Evolutionary conservation across 768 basidiomycete species (phyloP).

Genomic region (Pleurotus ostreatus): DNA sequence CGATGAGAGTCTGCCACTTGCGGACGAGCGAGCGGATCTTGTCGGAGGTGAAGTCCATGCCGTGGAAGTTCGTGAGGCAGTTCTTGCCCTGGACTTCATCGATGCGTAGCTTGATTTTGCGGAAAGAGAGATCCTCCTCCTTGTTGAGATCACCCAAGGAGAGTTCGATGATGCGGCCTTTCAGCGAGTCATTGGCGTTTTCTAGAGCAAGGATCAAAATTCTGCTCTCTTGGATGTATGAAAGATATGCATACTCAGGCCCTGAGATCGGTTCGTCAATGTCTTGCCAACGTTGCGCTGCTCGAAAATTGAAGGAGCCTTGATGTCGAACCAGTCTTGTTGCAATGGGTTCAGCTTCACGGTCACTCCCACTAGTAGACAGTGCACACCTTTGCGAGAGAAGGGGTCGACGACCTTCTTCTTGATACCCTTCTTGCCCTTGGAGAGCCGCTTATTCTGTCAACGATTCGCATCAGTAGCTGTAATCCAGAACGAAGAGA

Average conservation of each 20-base stretch:
- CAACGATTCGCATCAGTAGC: background rate
- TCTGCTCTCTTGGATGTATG: too few relatives aligned
- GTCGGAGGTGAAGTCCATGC: constrained; percentile 99
- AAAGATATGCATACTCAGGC: constrained; percentile 69
- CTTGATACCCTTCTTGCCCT: constrained; percentile 99
- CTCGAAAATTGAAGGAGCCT: constrained; percentile 98
- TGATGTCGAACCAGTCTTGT: constrained; percentile 99
- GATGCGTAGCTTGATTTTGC: constrained; percentile 98
- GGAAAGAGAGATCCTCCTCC: constrained; percentile 99
- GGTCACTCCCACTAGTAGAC: background rate
- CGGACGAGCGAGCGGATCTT: constrained; percentile 99
- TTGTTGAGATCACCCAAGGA: constrained; percentile 98
- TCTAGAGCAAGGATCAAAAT: constrained; percentile 41
- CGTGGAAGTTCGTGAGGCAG: constrained; percentile 99
- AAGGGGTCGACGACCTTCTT: constrained; percentile 99
- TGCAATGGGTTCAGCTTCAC: background rate
- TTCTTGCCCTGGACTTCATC: constrained; percentile 98
- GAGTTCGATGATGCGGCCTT: constrained; percentile 93
- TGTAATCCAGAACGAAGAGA: background rate
- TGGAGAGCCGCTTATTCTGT: constrained; percentile 96
- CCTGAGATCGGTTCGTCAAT: constrained; percentile 95
- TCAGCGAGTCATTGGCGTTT: constrained; percentile 98
- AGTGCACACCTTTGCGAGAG: constrained; percentile 86
- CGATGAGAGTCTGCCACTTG: constrained; percentile 99
- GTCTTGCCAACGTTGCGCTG: constrained; percentile 97